Percentiles rank a stretch among this genome's conserved stretches.
phyloP scores from a whole-genome alignment of 1,139 yeast species.

The Hemisphaericaspora subhashii region DNA sequence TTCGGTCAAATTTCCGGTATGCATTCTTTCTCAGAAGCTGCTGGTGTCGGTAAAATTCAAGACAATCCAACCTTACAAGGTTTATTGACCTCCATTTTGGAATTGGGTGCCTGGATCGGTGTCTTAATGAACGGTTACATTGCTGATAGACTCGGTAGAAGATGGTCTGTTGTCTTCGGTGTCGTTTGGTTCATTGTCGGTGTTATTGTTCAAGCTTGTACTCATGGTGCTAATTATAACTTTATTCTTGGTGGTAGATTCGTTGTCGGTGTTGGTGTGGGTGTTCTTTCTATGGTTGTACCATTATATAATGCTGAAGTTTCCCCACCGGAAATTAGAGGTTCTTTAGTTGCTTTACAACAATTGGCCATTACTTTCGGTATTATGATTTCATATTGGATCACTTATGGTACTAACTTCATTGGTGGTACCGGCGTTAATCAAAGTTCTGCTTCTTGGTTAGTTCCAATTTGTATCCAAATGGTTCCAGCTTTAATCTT shows the following conservation, averaged over 20 bases:
- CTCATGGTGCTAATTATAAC: constrained; percentile 13
- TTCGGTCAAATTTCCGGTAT: constrained; percentile 66
- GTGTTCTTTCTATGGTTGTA: constrained; percentile 22
- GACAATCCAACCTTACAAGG: constrained; percentile 23
- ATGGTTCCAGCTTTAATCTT: constrained; percentile 24
- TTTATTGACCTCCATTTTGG: constrained; percentile 24
- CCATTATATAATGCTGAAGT: constrained; percentile 24
- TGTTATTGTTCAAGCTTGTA: constrained; percentile 33
- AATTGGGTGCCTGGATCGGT: constrained; percentile 25
- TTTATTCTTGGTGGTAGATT: constrained; percentile 27
- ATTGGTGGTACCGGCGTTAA: constrained; percentile 30
- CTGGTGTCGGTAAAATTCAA: constrained; percentile 19
- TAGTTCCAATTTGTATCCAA: constrained; percentile 28
- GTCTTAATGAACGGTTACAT: constrained; percentile 22
- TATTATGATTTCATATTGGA: constrained; percentile 68
- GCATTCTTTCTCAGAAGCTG: constrained; percentile 18
- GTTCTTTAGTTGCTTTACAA: constrained; percentile 62
- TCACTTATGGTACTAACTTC: constrained; percentile 54
- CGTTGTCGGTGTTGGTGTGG: constrained; percentile 25
- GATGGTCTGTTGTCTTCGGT: constrained; percentile 28
- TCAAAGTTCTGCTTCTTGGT: constrained; percentile 40
- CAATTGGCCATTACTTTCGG: constrained; percentile 70
- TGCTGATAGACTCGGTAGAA: constrained; percentile 33
- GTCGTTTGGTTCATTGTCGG: constrained; percentile 31
- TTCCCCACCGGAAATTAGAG: constrained; percentile 56